Evolutionary conservation across 2,329 filamentous ascomycete species (phyloP).

Genomic region (Aspergillus chevalieri): DNA sequence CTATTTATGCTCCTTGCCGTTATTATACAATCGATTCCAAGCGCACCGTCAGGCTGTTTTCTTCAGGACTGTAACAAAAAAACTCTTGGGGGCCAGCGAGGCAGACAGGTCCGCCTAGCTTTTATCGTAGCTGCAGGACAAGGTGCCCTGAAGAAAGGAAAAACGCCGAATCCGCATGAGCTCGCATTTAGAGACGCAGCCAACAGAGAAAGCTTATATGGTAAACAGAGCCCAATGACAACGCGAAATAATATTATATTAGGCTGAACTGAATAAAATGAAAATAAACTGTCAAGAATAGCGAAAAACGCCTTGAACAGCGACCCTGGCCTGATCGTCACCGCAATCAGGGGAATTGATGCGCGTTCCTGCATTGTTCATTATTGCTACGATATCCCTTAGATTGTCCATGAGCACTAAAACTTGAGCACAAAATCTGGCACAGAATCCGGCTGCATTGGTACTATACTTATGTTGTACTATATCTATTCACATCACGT

Average conservation of each 20-base stretch:
- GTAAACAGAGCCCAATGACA: neutral
- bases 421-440: neutral
- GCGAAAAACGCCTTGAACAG: no score
- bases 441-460: neutral
- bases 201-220: neutral
- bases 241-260: neutral
- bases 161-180: neutral
- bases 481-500: neutral
- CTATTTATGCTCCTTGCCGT: neutral
- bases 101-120: neutral
- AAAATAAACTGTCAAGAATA: neutral
- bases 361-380: neutral
- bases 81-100: neutral
- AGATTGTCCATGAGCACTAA: neutral
- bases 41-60: neutral
- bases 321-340: no score
- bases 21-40: neutral
- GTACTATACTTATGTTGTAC: neutral
- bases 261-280: neutral
- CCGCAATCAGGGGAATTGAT: no score
- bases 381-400: neutral
- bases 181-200: neutral
- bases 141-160: neutral
- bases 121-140: neutral
- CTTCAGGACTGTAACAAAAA: neutral